Evolutionary conservation across 495 filamentous ascomycete genomes (phyloP), one percentile per base, ranked within the genome.

Genomic region (Penicillium samsonianum): DNA sequence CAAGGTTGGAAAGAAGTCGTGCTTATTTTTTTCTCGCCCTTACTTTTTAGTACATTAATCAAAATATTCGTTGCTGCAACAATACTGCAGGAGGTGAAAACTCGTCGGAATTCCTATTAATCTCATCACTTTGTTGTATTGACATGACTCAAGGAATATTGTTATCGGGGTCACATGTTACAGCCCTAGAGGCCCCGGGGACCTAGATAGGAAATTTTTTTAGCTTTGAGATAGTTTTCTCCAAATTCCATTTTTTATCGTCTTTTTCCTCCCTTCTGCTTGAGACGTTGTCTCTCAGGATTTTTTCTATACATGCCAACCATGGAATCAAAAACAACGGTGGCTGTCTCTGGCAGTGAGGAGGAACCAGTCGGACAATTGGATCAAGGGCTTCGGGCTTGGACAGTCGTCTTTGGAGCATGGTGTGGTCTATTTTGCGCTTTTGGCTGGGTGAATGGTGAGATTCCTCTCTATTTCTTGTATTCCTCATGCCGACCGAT

Each of bases 401-500:
- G 56, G 56, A 58, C 56, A n/a, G 56, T 58, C 1, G 56, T 52
- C 8, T 4, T 37, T 23, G 56, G 56, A 26, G 56, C 56, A n/a
- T 58, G 56, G 56, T 58, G 56, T 26, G 53, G 56, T 53, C 31
- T 58, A 11, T 65, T 71, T 40, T 65, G 64, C 33, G 62, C 60
- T 47, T 71, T 71, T 55, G 68, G 68, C 31, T 71, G 68, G 68
- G 63, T 71, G 31, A 71, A 71, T 52, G 62, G 65, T 68, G 33
- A 41, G 50, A 47, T 16, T 35, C 31, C 7, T 38, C 16, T 3
- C 7, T 26, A 16, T 41, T 17, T 25, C 20, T 17, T 9, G 11
- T 12, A 22, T 25, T 51, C 41, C 22, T 17, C 31, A 38, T 52
- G 30, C 48, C 23, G 35, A 57, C 42, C 37, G 23, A 9, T 38